A percentile compares a stretch with the other conserved stretches of the same genome.
These are phyloP conservation scores for Scheffersomyces lignicola DNA, from an alignment of 1,139 yeast species.

Conservation along the genomic window DNA sequence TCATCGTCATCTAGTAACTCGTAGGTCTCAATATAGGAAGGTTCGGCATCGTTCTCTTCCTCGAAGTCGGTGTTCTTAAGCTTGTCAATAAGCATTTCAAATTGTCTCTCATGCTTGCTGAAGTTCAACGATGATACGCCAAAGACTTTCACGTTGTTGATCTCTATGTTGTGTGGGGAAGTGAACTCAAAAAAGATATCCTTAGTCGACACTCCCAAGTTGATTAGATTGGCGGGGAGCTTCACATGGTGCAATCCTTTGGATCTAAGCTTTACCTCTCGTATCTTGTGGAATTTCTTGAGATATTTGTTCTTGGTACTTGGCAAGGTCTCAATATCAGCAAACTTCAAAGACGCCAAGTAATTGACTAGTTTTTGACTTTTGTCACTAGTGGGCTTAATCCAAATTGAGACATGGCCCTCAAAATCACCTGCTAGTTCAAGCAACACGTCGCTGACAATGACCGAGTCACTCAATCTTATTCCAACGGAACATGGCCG, in stretches of 20 bases:
- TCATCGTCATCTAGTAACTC: slow-evolving; percentile 13
- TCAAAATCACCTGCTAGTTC: slow-evolving; percentile 15
- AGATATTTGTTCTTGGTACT: slow-evolving; percentile 22
- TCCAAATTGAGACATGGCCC: slow-evolving; percentile 23
- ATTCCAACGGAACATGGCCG: slow-evolving; percentile 35
- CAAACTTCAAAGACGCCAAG: slow-evolving; percentile 2
- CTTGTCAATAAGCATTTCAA: slow-evolving; percentile 22
- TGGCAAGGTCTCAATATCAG: slow-evolving; percentile 10
- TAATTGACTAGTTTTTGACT: slow-evolving; percentile 13
- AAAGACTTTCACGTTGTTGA: slow-evolving; percentile 34
- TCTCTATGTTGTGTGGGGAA: slow-evolving; percentile 16
- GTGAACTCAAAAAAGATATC: slow-evolving; percentile 39
- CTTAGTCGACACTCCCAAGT: slow-evolving; percentile 30
- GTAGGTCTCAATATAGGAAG: slow-evolving; percentile 9
- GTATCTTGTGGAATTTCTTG: slow-evolving; percentile 34
- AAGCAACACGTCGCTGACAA: slow-evolving; percentile 38
- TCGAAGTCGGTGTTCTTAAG: slow-evolving; percentile 13
- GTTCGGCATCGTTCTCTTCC: slow-evolving; percentile 8
- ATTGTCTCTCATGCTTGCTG: slow-evolving; percentile 25
- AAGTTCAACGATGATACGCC: slow-evolving; percentile 39
- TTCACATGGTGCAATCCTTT: slow-evolving; percentile 21
- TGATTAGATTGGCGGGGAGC: slow-evolving; percentile 36
- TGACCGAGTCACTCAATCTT: slow-evolving; percentile 31
- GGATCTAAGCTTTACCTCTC: slow-evolving; percentile 17
- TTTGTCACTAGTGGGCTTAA: slow-evolving; percentile 27